Evolutionary conservation across 2,329 filamentous ascomycete species (phyloP).

Genomic region (Rhinocladiella similis): DNA sequence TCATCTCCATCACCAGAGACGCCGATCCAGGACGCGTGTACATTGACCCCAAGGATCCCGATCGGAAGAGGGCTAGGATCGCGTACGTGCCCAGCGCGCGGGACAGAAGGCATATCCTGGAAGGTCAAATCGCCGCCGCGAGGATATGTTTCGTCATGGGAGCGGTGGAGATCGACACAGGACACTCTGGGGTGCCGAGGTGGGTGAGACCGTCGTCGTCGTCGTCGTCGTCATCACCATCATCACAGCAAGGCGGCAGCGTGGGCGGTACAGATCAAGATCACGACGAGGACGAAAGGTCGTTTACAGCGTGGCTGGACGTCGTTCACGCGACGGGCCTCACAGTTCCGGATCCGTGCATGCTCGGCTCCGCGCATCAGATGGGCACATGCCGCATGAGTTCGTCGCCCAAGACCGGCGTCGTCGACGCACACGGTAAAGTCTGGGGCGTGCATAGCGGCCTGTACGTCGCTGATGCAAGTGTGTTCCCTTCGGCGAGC

Average conservation of each 20-base stretch:
- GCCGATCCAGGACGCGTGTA: conserved; percentile 73
- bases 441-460: conserved; percentile 49
- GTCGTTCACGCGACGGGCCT: conserved; percentile 49
- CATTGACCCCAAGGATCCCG: conserved; percentile 70
- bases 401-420: conserved; percentile 39
- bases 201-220: conserved; percentile 53
- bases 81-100: conserved; percentile 70
- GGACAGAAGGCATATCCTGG: conserved; percentile 70
- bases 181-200: conserved; percentile 61
- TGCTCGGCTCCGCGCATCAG: conserved; percentile 48
- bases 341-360: conserved; percentile 45
- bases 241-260: neutral
- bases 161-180: conserved; percentile 74
- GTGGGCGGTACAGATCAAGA: neutral
- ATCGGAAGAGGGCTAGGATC: conserved; percentile 64
- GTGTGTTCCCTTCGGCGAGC: conserved; percentile 52
- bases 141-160: conserved; percentile 78
- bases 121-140: conserved; percentile 69
- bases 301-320: conserved; percentile 57
- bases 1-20: conserved; percentile 74
- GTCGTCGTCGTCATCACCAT: neutral
- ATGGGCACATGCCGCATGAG: conserved; percentile 55
- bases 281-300: conserved; percentile 45
- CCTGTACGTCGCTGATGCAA: conserved; percentile 51
- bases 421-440: conserved; percentile 47